phyloP scores from a whole-genome alignment of 129 eudicot species.

The Chrysanthemum lavandulifolium region DNA sequence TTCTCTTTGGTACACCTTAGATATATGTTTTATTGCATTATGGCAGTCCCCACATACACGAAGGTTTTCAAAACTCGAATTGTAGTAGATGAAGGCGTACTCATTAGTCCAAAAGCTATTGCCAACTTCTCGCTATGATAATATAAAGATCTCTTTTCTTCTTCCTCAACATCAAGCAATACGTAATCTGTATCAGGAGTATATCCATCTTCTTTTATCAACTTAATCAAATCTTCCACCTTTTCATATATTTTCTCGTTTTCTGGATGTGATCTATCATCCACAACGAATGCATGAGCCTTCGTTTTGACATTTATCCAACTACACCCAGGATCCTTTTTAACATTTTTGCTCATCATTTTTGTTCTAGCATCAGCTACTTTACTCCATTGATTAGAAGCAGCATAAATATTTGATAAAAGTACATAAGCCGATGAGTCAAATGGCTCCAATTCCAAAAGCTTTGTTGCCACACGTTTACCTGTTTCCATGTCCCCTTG shows the following conservation, averaged over 20 bases:
- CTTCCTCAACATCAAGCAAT: slow-evolving; percentile 44
- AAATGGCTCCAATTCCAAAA: slow-evolving; percentile 41
- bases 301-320: slow-evolving; percentile 42
- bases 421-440: slow-evolving; percentile 50
- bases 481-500: slow-evolving; percentile 49
- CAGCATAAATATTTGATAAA: slow-evolving; percentile 42
- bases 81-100: slow-evolving; percentile 27
- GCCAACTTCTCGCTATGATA: slow-evolving; percentile 64
- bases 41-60: slow-evolving; percentile 62
- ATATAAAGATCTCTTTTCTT: slow-evolving; percentile 41
- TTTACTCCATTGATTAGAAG: slow-evolving; percentile 50
- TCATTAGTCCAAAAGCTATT: slow-evolving; percentile 46
- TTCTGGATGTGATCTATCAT: slow-evolving; percentile 45
- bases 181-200: slow-evolving; percentile 20
- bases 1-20: slow-evolving; percentile 44
- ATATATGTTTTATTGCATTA: slow-evolving; percentile 44
- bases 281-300: slow-evolving; percentile 45
- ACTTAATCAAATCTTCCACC: slow-evolving; percentile 38
- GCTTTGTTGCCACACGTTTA: slow-evolving; percentile 43
- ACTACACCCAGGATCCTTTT: slow-evolving; percentile 54
- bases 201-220: slow-evolving; percentile 43
- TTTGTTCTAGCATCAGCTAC: slow-evolving; percentile 34
- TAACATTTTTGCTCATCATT: slow-evolving; percentile 44
- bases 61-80: slow-evolving; percentile 43
- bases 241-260: slow-evolving; percentile 28